These are phyloP conservation scores for Astragalus glycyphyllos DNA, from an alignment of 306 rosid species.

Conservation along the genomic window DNA sequence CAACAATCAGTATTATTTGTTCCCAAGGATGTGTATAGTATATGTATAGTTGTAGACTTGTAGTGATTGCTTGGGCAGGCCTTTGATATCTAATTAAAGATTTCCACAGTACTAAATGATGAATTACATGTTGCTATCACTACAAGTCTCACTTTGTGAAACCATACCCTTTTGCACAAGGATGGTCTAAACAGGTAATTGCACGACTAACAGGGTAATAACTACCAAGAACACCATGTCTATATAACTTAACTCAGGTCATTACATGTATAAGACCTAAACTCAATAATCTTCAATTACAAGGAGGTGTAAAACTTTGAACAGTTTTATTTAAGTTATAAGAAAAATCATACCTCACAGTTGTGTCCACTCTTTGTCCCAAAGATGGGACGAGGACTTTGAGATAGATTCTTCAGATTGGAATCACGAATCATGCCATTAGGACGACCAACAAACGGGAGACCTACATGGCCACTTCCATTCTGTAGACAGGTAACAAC, in stretches of 20 bases:
- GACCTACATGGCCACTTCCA: conserved; percentile 58
- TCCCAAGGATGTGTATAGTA: conserved; percentile 26
- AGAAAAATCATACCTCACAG: conserved; percentile 67
- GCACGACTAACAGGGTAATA: conserved; percentile 5
- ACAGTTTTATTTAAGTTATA: conserved; percentile 25
- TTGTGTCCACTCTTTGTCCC: conserved; percentile 63
- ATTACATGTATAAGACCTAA: conserved; percentile 16
- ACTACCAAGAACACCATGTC: conserved; percentile 14
- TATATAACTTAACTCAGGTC: not conserved
- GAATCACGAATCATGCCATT: conserved; percentile 51
- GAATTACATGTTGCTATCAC: not conserved
- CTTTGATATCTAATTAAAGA: conserved; percentile 6
- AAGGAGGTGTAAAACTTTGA: conserved; percentile 6
- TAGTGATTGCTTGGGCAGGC: not conserved
- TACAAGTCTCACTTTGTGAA: not conserved
- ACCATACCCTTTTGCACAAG: not conserved
- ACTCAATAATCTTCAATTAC: conserved; percentile 23
- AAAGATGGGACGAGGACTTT: conserved; percentile 61
- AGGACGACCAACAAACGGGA: conserved; percentile 53
- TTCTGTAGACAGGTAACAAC: conserved; percentile 58
- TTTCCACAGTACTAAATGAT: conserved; percentile 3
- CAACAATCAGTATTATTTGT: conserved; percentile 27
- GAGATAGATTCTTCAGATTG: conserved; percentile 65
- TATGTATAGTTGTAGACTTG: not conserved
- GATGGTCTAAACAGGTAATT: conserved; percentile 18